Conservation (phyloP, 108 stramenopile species). For the Skeletonema potamos region DNA sequence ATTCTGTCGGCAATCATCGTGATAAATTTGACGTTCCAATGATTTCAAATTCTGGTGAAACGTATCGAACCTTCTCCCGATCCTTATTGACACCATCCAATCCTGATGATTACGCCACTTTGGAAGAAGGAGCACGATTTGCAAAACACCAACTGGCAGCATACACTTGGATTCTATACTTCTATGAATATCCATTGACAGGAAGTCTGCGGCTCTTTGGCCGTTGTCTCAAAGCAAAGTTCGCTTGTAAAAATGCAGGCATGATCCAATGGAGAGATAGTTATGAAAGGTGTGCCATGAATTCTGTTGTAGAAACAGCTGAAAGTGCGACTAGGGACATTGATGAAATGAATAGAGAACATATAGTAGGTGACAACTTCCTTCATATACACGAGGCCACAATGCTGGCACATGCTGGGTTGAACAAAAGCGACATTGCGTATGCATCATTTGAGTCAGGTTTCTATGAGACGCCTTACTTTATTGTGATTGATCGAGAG, state of each 20-base stretch:
- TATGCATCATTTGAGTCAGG: slow-evolving; percentile 86
- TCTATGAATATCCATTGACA: slow-evolving; percentile 79
- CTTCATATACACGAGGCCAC: slow-evolving; percentile 74
- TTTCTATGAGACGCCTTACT: slow-evolving; percentile 87
- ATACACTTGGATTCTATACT: slow-evolving; percentile 90
- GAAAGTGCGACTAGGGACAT: not conserved
- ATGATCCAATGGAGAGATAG: not conserved
- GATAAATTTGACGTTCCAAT: not conserved
- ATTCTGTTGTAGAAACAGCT: not conserved
- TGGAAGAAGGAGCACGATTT: slow-evolving; percentile 89
- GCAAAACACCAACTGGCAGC: slow-evolving; percentile 81
- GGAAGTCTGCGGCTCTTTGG: slow-evolving; percentile 67
- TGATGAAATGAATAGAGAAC: slow-evolving; percentile 8
- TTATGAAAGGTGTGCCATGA: slow-evolving; percentile 1
- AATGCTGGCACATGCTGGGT: slow-evolving; percentile 68
- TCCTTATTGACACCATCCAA: slow-evolving; percentile 61
- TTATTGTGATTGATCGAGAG: slow-evolving; percentile 88
- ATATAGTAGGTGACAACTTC: slow-evolving; percentile 67
- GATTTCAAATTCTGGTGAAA: slow-evolving; percentile 16
- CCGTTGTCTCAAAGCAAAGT: slow-evolving; percentile 20
- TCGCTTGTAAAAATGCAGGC: not conserved
- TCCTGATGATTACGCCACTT: slow-evolving; percentile 45
- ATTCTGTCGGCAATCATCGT: not conserved
- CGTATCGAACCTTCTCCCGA: slow-evolving; percentile 41
- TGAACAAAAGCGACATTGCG: slow-evolving; percentile 82